A percentile compares a stretch with the other conserved stretches of the same genome.
phyloP scores from a whole-genome alignment of 2,329 filamentous ascomycete species.

The Talaromyces sp. region DNA sequence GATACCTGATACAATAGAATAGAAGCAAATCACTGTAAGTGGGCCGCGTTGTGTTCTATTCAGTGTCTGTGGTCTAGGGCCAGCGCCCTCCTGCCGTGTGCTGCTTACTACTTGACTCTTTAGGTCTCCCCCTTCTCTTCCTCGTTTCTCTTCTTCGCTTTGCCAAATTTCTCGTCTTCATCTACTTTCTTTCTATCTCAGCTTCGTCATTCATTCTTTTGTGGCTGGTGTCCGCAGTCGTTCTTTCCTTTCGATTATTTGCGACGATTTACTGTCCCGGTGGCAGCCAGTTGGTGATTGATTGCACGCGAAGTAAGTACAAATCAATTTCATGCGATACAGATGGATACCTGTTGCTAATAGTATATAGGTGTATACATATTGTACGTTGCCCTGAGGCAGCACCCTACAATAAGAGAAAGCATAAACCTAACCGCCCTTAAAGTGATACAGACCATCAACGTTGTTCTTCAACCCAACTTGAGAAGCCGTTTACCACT shows the following conservation, averaged over 20 bases:
- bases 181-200: not conserved
- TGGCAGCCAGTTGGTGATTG: constrained; percentile 5
- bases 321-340: too few species aligned
- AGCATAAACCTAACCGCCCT: not conserved
- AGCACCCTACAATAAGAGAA: not conserved
- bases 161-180: not conserved
- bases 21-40: not conserved
- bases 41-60: not conserved
- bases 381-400: not conserved
- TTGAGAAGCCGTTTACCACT: constrained; percentile 1
- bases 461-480: not conserved
- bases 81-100: not conserved
- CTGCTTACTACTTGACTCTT: constrained; percentile 10
- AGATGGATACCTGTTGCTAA: not conserved
- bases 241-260: constrained; percentile 9
- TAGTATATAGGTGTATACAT: not conserved
- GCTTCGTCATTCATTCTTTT: constrained; percentile 9
- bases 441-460: not conserved
- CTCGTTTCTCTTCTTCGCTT: not conserved
- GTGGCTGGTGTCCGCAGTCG: constrained; percentile 16
- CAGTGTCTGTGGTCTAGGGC: not conserved
- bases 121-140: not conserved
- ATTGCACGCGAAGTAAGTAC: not conserved
- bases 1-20: not conserved
- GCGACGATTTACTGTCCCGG: constrained; percentile 13